These are phyloP conservation scores for Drechslerella coelobrocha DNA, from an alignment of 2,329 filamentous ascomycete genomes.

Conservation along the genomic window DNA sequence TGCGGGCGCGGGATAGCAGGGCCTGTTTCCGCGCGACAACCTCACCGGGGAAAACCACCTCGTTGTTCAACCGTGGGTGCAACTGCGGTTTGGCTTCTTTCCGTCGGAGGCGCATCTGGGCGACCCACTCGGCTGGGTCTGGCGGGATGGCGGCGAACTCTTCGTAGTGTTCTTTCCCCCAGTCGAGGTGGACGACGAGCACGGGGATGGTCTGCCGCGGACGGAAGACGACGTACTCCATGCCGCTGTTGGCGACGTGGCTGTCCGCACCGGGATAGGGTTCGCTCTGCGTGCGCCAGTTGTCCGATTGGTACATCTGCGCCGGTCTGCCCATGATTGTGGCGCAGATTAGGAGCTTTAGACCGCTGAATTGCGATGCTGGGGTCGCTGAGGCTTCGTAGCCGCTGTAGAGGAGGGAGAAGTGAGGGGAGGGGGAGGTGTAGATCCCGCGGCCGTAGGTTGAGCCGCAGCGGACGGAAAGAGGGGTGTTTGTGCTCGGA, in stretches of 20 bases:
- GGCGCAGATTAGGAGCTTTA: slow-evolving; percentile 61
- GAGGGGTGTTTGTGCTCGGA: slow-evolving; percentile 54
- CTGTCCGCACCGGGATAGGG: slow-evolving; percentile 57
- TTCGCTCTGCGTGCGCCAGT: slow-evolving; percentile 54
- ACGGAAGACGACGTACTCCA: slow-evolving; percentile 62
- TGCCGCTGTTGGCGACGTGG: slow-evolving; percentile 58
- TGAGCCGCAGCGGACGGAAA: slow-evolving; percentile 57
- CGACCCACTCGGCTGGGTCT: slow-evolving; percentile 51
- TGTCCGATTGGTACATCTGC: slow-evolving; percentile 53
- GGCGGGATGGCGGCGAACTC: slow-evolving; percentile 52
- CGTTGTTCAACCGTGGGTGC: slow-evolving; percentile 4
- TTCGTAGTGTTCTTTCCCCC: slow-evolving; percentile 57
- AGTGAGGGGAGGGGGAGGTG: slow-evolving; percentile 59
- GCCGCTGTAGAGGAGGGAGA: slow-evolving; percentile 58
- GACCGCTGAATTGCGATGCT: slow-evolving; percentile 57
- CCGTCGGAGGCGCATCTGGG: slow-evolving; percentile 12
- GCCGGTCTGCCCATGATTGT: slow-evolving; percentile 61
- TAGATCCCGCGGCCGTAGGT: slow-evolving; percentile 61
- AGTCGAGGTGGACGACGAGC: slow-evolving; percentile 62
- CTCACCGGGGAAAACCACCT: slow-evolving; percentile 57
- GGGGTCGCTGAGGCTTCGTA: slow-evolving; percentile 54
- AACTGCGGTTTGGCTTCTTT: slow-evolving; percentile 9
- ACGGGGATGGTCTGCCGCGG: slow-evolving; percentile 60
- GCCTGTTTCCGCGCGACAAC: slow-evolving; percentile 58
- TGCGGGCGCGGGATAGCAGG: slow-evolving; percentile 59